Evolutionary conservation across 345 rosid species (phyloP).

Genomic region (Populus euphratica): DNA sequence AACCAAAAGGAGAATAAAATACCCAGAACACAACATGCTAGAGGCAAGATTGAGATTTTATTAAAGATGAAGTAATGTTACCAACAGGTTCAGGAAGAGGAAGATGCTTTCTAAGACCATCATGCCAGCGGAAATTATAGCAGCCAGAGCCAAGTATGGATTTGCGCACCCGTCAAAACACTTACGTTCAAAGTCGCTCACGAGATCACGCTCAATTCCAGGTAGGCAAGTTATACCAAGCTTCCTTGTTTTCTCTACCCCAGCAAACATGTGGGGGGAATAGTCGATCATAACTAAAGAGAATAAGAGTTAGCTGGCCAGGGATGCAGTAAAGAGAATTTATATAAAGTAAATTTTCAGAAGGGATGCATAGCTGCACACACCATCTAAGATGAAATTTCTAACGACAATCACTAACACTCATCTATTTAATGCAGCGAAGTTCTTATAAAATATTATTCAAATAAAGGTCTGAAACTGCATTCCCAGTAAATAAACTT

Average conservation of each 20-base stretch:
- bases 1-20: too few relatives aligned
- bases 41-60: too few relatives aligned
- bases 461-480: too few relatives aligned
- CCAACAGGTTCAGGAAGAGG: constrained; percentile 74
- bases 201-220: constrained; percentile 57
- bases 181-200: constrained; percentile 91
- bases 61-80: constrained; percentile 18
- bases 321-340: not conserved
- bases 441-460: too few relatives aligned
- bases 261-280: constrained; percentile 90
- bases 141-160: constrained; percentile 74
- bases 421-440: too few relatives aligned
- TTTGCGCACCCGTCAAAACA: constrained; percentile 87
- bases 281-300: constrained; percentile 77
- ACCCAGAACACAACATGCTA: too few relatives aligned
- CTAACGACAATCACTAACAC: too few relatives aligned
- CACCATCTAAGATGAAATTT: too few relatives aligned
- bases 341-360: not conserved
- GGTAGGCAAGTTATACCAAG: constrained; percentile 87
- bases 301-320: not conserved
- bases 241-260: constrained; percentile 94
- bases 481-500: too few relatives aligned
- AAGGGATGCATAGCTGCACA: too few relatives aligned
- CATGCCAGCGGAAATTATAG: constrained; percentile 84
- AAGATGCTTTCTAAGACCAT: constrained; percentile 73